Conservation (phyloP, 495 filamentous ascomycete genomes). For the Penicillium bovifimosum region DNA sequence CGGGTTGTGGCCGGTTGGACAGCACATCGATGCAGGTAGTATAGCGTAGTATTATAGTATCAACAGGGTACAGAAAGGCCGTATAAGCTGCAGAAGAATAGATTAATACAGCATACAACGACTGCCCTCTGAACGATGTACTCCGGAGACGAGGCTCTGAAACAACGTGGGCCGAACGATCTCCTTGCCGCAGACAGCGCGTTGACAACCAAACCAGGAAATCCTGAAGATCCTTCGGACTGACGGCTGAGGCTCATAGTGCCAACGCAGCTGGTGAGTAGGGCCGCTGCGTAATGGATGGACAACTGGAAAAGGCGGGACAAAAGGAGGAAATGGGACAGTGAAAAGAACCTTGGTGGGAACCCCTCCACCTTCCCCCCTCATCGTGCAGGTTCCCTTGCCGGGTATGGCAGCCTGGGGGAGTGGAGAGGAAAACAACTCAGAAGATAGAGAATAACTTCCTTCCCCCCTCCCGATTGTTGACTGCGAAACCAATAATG, state of each 20-base stretch:
- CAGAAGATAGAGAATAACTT: not conserved
- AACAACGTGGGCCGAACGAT: constrained; percentile 7
- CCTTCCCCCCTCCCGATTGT: constrained; percentile 10
- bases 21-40: not conserved
- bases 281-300: not conserved
- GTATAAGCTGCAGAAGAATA: too few species aligned
- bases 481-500: constrained; percentile 17
- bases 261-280: not conserved
- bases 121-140: too few species aligned
- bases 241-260: not conserved
- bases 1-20: not conserved
- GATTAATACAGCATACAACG: too few species aligned
- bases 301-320: not conserved
- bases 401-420: constrained; percentile 11
- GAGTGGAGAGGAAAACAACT: constrained; percentile 2
- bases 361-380: too few species aligned
- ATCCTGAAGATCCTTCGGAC: constrained; percentile 3
- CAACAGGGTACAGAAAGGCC: not conserved
- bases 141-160: constrained; percentile 4
- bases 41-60: not conserved
- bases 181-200: constrained; percentile 8
- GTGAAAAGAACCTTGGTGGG: constrained; percentile 4
- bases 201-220: not conserved
- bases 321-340: not conserved
- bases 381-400: constrained; percentile 20